phyloP scores from a whole-genome alignment of 2,329 filamentous ascomycete species.

The Canariomyces notabilis region DNA sequence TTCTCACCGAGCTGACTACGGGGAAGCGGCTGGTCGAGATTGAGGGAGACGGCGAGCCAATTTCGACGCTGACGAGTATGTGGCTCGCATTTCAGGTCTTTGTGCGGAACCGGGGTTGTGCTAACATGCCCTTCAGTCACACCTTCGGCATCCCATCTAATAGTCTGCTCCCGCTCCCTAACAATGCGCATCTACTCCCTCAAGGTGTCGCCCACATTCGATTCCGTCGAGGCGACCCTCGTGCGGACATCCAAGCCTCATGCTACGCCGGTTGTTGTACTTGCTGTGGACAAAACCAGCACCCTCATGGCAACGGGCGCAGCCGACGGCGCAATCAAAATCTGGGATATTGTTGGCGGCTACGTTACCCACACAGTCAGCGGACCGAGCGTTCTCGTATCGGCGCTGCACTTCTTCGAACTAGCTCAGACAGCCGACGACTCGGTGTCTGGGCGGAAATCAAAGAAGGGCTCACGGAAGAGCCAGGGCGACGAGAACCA shows the following conservation, averaged over 20 bases:
- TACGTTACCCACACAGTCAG: conserved; percentile 94
- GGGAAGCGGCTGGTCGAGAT: conserved; percentile 78
- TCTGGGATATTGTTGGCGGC: conserved; percentile 90
- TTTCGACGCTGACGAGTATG: conserved; percentile 66
- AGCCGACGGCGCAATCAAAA: conserved; percentile 88
- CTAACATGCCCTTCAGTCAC: conserved; percentile 55
- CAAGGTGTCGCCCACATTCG: conserved; percentile 50
- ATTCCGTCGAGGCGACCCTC: conserved; percentile 60
- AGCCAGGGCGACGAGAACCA: conserved; percentile 38
- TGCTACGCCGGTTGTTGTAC: conserved; percentile 79
- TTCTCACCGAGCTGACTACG: conserved; percentile 79
- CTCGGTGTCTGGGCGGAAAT: conserved; percentile 34
- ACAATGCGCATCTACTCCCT: conserved; percentile 90
- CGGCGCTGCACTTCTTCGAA: conserved; percentile 88
- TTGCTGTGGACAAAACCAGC: conserved; percentile 79
- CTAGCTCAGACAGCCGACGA: conserved; percentile 46
- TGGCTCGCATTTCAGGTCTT: conserved; percentile 28
- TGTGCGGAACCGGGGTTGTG: neutral
- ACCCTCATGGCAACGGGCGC: conserved; percentile 88
- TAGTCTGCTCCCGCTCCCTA: conserved; percentile 89
- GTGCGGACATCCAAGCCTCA: conserved; percentile 84
- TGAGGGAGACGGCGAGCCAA: conserved; percentile 75
- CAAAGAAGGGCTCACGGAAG: conserved; percentile 41
- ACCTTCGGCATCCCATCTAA: conserved; percentile 79
- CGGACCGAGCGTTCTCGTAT: conserved; percentile 85